Conservation (phyloP, 169 alveolate species). For the Cryptosporidium meleagridis region DNA sequence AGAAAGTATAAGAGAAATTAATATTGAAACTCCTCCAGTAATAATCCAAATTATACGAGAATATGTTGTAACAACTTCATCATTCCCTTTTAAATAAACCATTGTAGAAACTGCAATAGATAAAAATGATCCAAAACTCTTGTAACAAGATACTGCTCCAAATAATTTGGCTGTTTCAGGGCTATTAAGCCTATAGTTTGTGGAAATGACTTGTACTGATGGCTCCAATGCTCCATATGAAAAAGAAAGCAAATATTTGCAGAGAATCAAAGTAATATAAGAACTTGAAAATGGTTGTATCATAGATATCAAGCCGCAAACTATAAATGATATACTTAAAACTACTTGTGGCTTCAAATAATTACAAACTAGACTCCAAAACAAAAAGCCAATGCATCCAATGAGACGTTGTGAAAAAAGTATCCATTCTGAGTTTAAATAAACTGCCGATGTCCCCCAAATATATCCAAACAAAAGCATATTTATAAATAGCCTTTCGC, state of each 20-base stretch:
- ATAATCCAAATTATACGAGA: constrained; percentile 16
- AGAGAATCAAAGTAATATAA: background rate
- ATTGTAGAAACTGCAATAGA: constrained; percentile 2
- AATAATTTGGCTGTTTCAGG: constrained; percentile 12
- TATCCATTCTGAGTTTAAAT: background rate
- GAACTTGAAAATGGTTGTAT: constrained; percentile 18
- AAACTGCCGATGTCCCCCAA: background rate
- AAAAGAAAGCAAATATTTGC: constrained; percentile 15
- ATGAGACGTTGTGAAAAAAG: constrained; percentile 36
- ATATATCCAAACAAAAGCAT: constrained; percentile 20
- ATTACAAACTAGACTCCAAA: constrained; percentile 55
- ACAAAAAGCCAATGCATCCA: constrained; percentile 39
- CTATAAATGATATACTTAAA: constrained; percentile 22
- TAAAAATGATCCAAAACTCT: constrained; percentile 30
- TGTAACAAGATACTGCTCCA: constrained; percentile 37
- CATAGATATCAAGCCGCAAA: constrained; percentile 46
- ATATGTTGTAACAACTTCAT: background rate
- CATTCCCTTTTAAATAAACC: constrained; percentile 1
- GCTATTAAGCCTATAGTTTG: background rate
- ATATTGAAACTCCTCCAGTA: constrained; percentile 10
- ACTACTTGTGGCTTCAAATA: constrained; percentile 16
- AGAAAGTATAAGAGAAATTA: background rate
- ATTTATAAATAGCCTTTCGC: constrained; percentile 16
- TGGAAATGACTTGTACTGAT: constrained; percentile 19
- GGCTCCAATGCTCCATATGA: constrained; percentile 50